These are phyloP conservation scores for Atkinsonella hypoxylon DNA, from an alignment of 2,329 filamentous ascomycete species.

Conservation along the genomic window DNA sequence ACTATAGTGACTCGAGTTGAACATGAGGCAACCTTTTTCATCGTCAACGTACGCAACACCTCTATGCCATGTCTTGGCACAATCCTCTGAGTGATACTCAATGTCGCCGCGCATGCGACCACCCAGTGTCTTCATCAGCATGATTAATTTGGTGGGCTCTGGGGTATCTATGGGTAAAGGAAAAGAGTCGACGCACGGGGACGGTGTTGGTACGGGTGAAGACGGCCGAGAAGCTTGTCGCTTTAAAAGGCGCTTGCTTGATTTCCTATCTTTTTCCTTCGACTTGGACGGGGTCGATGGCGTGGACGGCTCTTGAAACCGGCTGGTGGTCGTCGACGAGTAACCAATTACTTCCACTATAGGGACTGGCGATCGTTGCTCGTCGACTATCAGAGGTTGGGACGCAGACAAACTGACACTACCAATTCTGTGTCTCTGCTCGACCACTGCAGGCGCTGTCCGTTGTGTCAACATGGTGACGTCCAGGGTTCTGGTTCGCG, in stretches of 20 bases:
- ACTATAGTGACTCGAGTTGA: conserved; percentile 56
- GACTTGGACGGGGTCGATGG: conserved; percentile 9
- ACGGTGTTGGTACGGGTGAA: conserved; percentile 41
- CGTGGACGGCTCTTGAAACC: conserved; percentile 23
- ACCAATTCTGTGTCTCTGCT: conserved; percentile 53
- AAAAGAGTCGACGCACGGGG: conserved; percentile 48
- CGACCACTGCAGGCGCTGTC: conserved; percentile 24
- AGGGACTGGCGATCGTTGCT: conserved; percentile 29
- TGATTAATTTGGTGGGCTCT: conserved; percentile 59
- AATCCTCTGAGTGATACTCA: conserved; percentile 51
- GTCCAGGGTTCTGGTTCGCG: conserved; percentile 48
- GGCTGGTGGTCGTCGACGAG: conserved; percentile 24
- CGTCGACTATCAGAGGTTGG: conserved; percentile 38
- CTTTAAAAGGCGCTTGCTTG: conserved; percentile 42
- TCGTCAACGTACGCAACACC: conserved; percentile 73
- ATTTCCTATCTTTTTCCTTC: conserved; percentile 28
- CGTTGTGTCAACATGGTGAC: conserved; percentile 37
- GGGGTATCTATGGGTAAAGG: conserved; percentile 48
- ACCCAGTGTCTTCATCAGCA: conserved; percentile 65
- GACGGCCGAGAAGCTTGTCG: conserved; percentile 43
- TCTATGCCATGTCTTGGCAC: conserved; percentile 49
- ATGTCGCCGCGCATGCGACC: conserved; percentile 71
- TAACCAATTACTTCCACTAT: conserved; percentile 31
- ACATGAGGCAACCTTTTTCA: conserved; percentile 61
- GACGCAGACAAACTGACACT: conserved; percentile 55